Base-by-base conservation (phyloP, 441 rosid species). In the Brassica balearica region DNA sequence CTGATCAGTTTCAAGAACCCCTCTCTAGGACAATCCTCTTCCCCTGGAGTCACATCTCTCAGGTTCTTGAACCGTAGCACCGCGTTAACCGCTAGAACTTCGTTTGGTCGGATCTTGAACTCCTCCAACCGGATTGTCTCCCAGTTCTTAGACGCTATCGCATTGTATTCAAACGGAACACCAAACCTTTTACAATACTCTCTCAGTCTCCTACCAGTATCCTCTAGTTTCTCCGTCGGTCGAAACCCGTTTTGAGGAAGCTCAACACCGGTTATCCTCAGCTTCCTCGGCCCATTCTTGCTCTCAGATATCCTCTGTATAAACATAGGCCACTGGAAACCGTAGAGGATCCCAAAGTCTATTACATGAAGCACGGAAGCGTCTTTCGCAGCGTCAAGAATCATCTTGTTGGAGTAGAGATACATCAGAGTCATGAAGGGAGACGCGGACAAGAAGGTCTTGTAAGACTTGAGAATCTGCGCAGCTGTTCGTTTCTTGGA, bases 261-360 rank as follows among this genome's bases (percentile, higher is more conserved):
- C 74, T 91, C 98, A 4, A 93, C 85, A 4, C 92, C 95, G 0
- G 98, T 93, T 5, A 93, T 87, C 5, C 92, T 86, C 60, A 93
- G 55, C 74, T 78, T 88, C 19, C 90, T 88, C n/a, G 89, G 92
- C 53, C 91, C 90, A 4, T 81, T 75, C 25, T 73, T 62, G 59
- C 84, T 74, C 55, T 71, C 73, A 0, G 95, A 82, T 32, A 91
- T 71, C 3, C 80, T 62, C 74, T 89, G 95, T 71, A 93, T 90
- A 22, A 93, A 86, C 84, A 91, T 86, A 5, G 98, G 98, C 98
- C 96, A 93, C 43, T 93, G 98, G 75, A 90, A 93, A 66, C 98
- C 98, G 61, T 93, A 93, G n/a, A 86, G 88, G 59, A 91, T 85
- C 2, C 98, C 98, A 19, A 93, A 90, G 78, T 90, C 95, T 53